Conservation (phyloP, 2,329 filamentous ascomycete genomes). For the Diaporthe sp. region DNA sequence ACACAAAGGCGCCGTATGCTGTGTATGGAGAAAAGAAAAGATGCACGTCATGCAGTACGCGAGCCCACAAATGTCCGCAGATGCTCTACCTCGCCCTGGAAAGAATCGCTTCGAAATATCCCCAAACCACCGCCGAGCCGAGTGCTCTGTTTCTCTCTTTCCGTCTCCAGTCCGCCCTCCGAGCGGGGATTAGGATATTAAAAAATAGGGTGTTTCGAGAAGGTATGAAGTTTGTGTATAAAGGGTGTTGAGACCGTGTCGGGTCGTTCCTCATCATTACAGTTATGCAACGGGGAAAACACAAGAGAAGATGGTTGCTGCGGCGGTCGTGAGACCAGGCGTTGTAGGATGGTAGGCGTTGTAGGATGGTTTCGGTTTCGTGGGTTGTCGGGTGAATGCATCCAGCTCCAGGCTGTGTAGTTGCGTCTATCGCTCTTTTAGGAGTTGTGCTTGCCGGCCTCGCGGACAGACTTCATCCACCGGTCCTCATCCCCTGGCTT, state of each 20-base stretch:
- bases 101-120: constrained; percentile 32
- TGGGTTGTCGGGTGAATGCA: constrained; percentile 11
- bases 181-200: constrained; percentile 36
- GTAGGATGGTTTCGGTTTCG: neutral
- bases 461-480: constrained; percentile 56
- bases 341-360: constrained; percentile 5
- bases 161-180: constrained; percentile 7
- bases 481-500: constrained; percentile 62
- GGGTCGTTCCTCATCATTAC: constrained; percentile 32
- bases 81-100: neutral
- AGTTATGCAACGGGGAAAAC: constrained; percentile 29
- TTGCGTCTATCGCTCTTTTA: constrained; percentile 27
- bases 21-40: constrained; percentile 10
- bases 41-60: constrained; percentile 11
- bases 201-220: constrained; percentile 34
- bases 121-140: constrained; percentile 33
- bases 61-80: constrained; percentile 14
- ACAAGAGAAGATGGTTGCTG: constrained; percentile 15
- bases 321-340: constrained; percentile 17
- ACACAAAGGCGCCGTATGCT: constrained; percentile 26
- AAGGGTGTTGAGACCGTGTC: constrained; percentile 10
- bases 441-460: constrained; percentile 51
- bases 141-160: constrained; percentile 6
- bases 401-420: constrained; percentile 32
- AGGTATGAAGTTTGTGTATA: constrained; percentile 30